Evolutionary conservation across 306 rosid species (phyloP).

Genomic region (Prunus salicina): DNA sequence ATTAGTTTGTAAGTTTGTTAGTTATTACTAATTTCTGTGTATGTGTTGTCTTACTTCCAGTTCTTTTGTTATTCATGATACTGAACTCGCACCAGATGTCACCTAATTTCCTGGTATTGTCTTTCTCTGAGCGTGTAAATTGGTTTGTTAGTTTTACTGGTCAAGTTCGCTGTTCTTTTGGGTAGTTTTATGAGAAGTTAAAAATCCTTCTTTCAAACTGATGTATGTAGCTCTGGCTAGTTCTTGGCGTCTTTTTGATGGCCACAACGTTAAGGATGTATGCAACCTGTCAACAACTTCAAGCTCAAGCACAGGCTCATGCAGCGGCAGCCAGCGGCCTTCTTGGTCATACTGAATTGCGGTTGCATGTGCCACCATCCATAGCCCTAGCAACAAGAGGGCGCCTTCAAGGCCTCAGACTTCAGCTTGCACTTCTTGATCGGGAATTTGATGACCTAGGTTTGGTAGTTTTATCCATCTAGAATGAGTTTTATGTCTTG

Average conservation of each 20-base stretch:
- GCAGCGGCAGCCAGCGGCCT: conserved; percentile 84
- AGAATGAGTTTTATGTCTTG: not conserved
- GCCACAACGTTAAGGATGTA: conserved; percentile 96
- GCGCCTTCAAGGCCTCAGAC: conserved; percentile 92
- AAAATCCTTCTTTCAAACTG: conserved; percentile 5
- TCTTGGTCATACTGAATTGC: conserved; percentile 83
- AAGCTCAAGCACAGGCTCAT: conserved; percentile 96
- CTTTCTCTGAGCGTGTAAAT: conserved; percentile 20
- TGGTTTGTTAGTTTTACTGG: conserved; percentile 14
- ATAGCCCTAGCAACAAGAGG: conserved; percentile 86
- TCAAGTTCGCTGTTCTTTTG: not conserved
- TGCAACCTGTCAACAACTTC: conserved; percentile 97
- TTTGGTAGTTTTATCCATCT: conserved; percentile 21
- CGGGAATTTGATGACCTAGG: conserved; percentile 96
- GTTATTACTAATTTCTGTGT: conserved; percentile 2
- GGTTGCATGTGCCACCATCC: conserved; percentile 89
- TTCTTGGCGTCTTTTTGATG: conserved; percentile 95
- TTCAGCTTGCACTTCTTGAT: conserved; percentile 98
- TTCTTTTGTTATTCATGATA: conserved; percentile 85
- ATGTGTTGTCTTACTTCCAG: conserved; percentile 42
- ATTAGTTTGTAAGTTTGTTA: not conserved
- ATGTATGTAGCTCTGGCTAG: conserved; percentile 76
- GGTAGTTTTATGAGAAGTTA: not conserved
- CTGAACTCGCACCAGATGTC: conserved; percentile 94
- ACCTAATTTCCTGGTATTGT: conserved; percentile 81